phyloP scores from a whole-genome alignment of 2,329 filamentous ascomycete species.

The Penicillium sp. region DNA sequence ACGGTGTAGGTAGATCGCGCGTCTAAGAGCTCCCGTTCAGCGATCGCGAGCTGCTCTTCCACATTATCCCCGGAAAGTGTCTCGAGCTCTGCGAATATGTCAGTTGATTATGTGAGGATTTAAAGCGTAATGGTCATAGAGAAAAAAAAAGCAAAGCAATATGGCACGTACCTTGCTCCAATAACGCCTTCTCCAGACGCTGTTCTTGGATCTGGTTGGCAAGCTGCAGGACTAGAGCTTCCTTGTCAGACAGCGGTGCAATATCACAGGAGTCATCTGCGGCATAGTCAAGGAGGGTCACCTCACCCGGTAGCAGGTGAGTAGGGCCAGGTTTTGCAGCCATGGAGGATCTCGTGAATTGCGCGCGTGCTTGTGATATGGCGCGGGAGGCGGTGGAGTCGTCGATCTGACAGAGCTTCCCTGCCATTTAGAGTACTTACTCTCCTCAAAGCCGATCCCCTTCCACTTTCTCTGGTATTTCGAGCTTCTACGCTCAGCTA shows the following conservation, averaged over 20 bases:
- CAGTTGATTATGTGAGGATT: slow-evolving; percentile 5
- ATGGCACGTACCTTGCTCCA: slow-evolving; percentile 46
- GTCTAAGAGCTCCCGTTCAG: slow-evolving; percentile 66
- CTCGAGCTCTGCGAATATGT: slow-evolving; percentile 31
- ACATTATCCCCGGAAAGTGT: slow-evolving; percentile 50
- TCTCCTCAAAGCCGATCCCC: slow-evolving; percentile 14
- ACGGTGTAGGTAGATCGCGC: slow-evolving; percentile 68
- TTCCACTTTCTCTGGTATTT: slow-evolving; percentile 22
- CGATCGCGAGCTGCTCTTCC: slow-evolving; percentile 50
- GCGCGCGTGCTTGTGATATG: slow-evolving; percentile 30
- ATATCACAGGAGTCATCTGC: slow-evolving; percentile 46
- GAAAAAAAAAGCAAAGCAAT: slow-evolving; percentile 1
- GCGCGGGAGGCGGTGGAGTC: slow-evolving; percentile 22
- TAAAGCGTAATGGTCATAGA: background rate
- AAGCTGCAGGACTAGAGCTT: slow-evolving; percentile 64
- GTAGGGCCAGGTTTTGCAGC: slow-evolving; percentile 32
- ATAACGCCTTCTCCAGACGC: slow-evolving; percentile 67
- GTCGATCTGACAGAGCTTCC: slow-evolving; percentile 17
- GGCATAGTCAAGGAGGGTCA: slow-evolving; percentile 41
- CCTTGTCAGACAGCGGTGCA: slow-evolving; percentile 62
- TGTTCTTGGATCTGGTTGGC: slow-evolving; percentile 71
- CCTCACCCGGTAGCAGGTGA: slow-evolving; percentile 35
- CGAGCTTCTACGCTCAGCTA: slow-evolving; percentile 27
- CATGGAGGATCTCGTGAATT: slow-evolving; percentile 35
- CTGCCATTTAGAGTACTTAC: slow-evolving; percentile 6